phyloP scores from a whole-genome alignment of 352 stramenopile species.

The Globisporangium carolinianum region DNA sequence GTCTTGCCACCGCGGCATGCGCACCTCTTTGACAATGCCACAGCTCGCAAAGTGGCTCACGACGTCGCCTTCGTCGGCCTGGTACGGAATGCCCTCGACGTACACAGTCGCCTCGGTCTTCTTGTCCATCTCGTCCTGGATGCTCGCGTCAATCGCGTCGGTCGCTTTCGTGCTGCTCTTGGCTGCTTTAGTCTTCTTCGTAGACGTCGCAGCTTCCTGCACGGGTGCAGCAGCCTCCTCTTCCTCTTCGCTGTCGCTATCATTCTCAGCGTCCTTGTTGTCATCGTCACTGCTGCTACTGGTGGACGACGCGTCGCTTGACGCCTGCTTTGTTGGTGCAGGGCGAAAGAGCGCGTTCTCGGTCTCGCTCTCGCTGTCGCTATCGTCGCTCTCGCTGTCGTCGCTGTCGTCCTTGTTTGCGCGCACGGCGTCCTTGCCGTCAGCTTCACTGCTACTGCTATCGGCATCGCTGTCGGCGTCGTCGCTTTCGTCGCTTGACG shows the following conservation, averaged over 20 bases:
- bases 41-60: conserved; percentile 86
- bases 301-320: conserved; percentile 13
- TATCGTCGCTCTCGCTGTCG: conserved; percentile 16
- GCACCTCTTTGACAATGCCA: conserved; percentile 88
- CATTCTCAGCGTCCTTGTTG: not conserved
- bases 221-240: conserved; percentile 70
- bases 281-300: conserved; percentile 8
- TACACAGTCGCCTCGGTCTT: conserved; percentile 89
- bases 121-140: conserved; percentile 56
- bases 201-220: conserved; percentile 18
- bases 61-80: conserved; percentile 85
- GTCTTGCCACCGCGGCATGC: conserved; percentile 92
- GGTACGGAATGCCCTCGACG: conserved; percentile 95
- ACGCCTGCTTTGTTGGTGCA: conserved; percentile 16
- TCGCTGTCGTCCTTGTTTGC: not conserved
- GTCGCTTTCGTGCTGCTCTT: conserved; percentile 15
- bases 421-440: not conserved
- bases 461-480: conserved; percentile 29
- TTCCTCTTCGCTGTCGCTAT: conserved; percentile 68
- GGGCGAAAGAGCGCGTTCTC: conserved; percentile 75
- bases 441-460: not conserved
- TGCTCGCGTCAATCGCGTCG: conserved; percentile 8
- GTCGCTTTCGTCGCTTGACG: conserved; percentile 9
- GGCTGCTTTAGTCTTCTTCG: conserved; percentile 3
- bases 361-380: conserved; percentile 40